Conservation (phyloP, 2,329 filamentous ascomycete genomes). For the Hypomyces rosellus region DNA sequence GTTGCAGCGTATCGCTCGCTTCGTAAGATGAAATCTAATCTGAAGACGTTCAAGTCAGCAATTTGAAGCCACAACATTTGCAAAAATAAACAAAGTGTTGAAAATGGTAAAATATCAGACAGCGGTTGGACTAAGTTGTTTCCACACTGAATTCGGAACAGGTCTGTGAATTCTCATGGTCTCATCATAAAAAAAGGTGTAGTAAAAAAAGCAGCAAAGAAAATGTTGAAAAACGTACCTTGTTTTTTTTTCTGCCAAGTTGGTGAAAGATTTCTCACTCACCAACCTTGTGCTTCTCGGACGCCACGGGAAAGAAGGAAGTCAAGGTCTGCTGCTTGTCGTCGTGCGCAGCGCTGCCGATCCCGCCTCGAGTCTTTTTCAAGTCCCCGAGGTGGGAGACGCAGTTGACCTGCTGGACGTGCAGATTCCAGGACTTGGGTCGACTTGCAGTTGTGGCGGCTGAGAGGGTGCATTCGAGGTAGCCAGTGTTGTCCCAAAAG, state of each 20-base stretch:
- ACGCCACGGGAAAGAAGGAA: slow-evolving; percentile 59
- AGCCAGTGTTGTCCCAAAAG: slow-evolving; percentile 50
- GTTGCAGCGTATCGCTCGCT: background rate
- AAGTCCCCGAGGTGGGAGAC: slow-evolving; percentile 65
- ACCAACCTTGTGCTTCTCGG: slow-evolving; percentile 20
- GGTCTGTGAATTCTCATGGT: slow-evolving; percentile 68
- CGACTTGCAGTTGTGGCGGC: background rate
- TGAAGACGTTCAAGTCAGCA: background rate
- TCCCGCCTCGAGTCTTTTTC: slow-evolving; percentile 74
- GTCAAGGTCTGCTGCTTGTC: slow-evolving; percentile 68
- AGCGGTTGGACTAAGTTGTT: slow-evolving; percentile 71
- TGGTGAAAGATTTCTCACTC: slow-evolving; percentile 2
- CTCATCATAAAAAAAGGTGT: slow-evolving; percentile 54
- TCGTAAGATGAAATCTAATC: background rate
- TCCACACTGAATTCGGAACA: slow-evolving; percentile 74
- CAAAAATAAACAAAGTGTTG: background rate
- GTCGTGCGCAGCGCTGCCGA: slow-evolving; percentile 73
- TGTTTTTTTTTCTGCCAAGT: background rate
- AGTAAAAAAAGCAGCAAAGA: slow-evolving; percentile 13
- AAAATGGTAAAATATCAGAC: slow-evolving; percentile 49
- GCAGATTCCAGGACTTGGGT: slow-evolving; percentile 30
- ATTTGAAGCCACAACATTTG: background rate
- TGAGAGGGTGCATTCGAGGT: slow-evolving; percentile 29
- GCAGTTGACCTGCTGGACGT: slow-evolving; percentile 59
- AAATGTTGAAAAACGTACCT: slow-evolving; percentile 31